A percentile compares a stretch with the other conserved stretches of the same genome.
phyloP scores from a whole-genome alignment of 148 eudicot species.

The Cornus controversa region DNA sequence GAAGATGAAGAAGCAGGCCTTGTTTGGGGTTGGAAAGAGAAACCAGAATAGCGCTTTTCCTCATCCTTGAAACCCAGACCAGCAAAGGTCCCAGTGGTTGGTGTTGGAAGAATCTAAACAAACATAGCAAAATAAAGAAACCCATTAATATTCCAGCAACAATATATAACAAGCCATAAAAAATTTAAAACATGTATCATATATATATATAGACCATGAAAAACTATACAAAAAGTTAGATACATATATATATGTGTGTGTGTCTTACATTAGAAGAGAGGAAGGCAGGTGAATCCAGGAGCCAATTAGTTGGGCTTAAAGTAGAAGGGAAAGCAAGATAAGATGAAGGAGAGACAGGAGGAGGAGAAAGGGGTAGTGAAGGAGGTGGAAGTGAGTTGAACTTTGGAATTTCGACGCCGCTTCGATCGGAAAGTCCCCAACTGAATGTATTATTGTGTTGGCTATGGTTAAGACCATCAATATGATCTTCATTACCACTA shows the following conservation, averaged over 20 bases:
- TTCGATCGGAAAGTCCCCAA: slow-evolving; percentile 15
- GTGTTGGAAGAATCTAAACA: slow-evolving; percentile 58
- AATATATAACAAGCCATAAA: no score
- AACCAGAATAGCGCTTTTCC: slow-evolving; percentile 37
- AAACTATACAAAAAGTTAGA: no score
- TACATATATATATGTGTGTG: not conserved
- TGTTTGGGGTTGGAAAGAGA: slow-evolving; percentile 55
- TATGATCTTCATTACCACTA: slow-evolving; percentile 6
- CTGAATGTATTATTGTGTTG: not conserved
- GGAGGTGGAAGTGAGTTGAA: slow-evolving; percentile 59
- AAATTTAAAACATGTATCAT: no score
- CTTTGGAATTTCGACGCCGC: slow-evolving; percentile 38
- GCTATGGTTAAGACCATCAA: no score
- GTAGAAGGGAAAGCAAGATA: slow-evolving; percentile 35
- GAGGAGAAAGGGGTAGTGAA: slow-evolving; percentile 39
- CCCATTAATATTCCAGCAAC: not conserved
- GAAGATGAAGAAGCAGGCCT: slow-evolving; percentile 19
- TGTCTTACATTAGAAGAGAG: slow-evolving; percentile 47
- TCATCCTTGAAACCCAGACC: slow-evolving; percentile 36
- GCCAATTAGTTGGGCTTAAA: slow-evolving; percentile 58
- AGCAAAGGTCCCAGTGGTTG: slow-evolving; percentile 59
- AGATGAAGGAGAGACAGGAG: slow-evolving; percentile 44
- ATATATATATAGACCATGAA: not conserved
- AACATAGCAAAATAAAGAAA: slow-evolving; percentile 2
- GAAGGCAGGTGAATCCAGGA: slow-evolving; percentile 73